Percentiles rank a stretch among this genome's conserved stretches.
These are phyloP conservation scores for Colletotrichum plurivorum DNA, from an alignment of 2,329 filamentous ascomycete species.

Conservation along the genomic window DNA sequence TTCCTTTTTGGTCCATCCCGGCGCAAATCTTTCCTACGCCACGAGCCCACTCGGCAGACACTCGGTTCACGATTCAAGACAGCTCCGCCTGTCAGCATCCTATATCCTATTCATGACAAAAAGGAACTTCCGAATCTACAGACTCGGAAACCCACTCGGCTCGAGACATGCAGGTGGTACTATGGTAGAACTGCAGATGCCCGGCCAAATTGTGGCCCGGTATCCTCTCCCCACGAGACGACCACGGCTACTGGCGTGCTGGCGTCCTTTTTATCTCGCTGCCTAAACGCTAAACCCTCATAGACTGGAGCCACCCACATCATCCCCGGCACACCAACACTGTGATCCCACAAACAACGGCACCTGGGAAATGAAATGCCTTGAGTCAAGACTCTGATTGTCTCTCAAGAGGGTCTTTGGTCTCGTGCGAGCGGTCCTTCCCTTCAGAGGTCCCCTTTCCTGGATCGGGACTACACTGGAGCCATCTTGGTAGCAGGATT, in stretches of 20 bases:
- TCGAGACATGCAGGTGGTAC: too few relatives aligned
- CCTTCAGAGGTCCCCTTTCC: not conserved
- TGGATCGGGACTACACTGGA: too few relatives aligned
- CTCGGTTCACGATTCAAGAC: not conserved
- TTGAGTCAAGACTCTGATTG: not conserved
- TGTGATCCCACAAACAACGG: not conserved
- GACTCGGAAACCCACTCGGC: too few relatives aligned
- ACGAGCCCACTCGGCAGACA: not conserved
- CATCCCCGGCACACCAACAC: conserved; percentile 23
- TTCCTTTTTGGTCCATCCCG: conserved; percentile 7
- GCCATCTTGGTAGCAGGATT: not conserved
- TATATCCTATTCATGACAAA: not conserved
- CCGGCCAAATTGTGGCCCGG: not conserved
- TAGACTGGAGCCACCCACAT: conserved; percentile 20
- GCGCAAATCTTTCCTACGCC: conserved; percentile 4
- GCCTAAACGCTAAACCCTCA: conserved; percentile 36
- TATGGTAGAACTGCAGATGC: too few relatives aligned
- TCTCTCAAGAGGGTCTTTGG: not conserved
- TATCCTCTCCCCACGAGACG: not conserved
- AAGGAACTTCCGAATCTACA: not conserved
- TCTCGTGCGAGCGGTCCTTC: not conserved
- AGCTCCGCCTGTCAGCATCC: not conserved
- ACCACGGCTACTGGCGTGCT: conserved; percentile 12
- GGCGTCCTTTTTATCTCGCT: conserved; percentile 33
- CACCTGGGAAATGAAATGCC: conserved; percentile 4